These are phyloP conservation scores for Paracorniculantispora psalliotae DNA, from an alignment of 2,329 filamentous ascomycete species.

Conservation along the genomic window DNA sequence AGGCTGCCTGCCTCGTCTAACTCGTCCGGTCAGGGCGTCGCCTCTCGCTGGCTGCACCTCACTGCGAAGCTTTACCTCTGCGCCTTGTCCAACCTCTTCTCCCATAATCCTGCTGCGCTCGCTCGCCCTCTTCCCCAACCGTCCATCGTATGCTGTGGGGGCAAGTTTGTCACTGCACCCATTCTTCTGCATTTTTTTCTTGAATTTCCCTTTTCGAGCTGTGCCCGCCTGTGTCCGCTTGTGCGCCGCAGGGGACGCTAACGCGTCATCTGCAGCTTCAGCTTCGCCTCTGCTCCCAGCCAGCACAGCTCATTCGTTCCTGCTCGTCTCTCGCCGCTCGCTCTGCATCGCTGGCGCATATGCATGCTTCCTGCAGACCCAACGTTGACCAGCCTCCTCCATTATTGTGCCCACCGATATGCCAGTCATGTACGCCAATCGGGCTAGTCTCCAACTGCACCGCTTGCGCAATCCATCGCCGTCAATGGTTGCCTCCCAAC, in stretches of 20 bases:
- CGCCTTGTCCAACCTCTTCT: not conserved
- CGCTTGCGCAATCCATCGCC: not conserved
- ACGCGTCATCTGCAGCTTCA: conserved; percentile 2
- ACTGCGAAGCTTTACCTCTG: not conserved
- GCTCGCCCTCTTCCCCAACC: not conserved
- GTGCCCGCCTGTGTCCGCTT: no score
- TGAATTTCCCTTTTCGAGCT: not conserved
- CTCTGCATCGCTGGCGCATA: not conserved
- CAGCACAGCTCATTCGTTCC: not conserved
- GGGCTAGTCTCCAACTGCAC: not conserved
- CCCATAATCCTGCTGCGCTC: no score
- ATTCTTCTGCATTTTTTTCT: not conserved
- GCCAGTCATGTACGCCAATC: conserved; percentile 6
- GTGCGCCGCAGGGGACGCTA: not conserved
- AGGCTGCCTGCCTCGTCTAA: not conserved
- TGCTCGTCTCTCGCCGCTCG: not conserved
- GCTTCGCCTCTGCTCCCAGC: not conserved
- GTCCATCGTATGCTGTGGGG: not conserved
- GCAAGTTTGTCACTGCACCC: not conserved
- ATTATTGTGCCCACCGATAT: conserved; percentile 3
- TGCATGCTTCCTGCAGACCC: not conserved
- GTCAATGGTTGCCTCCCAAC: not conserved
- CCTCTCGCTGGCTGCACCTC: not conserved
- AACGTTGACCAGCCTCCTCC: not conserved
- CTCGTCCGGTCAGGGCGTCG: no score